Base-by-base conservation (phyloP, 345 rosid species). In the Populus euphratica region DNA sequence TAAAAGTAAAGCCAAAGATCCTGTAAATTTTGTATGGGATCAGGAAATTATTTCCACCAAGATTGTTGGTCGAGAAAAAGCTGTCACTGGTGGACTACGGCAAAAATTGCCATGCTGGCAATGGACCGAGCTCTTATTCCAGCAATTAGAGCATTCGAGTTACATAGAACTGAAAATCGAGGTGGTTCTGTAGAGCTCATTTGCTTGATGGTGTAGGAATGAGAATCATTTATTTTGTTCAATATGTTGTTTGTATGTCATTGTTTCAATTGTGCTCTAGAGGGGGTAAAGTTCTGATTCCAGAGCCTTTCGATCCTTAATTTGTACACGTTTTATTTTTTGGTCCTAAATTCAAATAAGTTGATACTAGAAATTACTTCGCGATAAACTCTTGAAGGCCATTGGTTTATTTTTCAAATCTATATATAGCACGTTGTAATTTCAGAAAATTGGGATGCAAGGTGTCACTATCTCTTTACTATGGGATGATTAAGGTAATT, bases 1-100 rank as follows among this genome's bases (percentile, higher is more conserved):
- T 93, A 82, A 74, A 81, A 63, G 80, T 65, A 23, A 52, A 81
- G 52, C 52, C 43, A 31, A 47, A 4, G 43, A 54, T 74, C 44
- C 75, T 8, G 36, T 27, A 69, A 67, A 65, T 73, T 33, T 71
- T 44, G 5, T 17, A 7, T 4, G n/a, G 6, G 65, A 74, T 52
- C 69, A 27, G 43, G 35, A 36, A 50, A 33, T 61, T 39, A 7
- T 16, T 35, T 38, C 8, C 33, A n/a, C 39, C 31, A 56, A 35
- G 29, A 63, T 9, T 29, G 33, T 50, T 23, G 27, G 23, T 35
- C 3, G 43, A 43, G 70, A 56, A 49, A 49, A 38, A 8, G 35
- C 23, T 10, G 3, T 31, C 39, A 63, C 35, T 4, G 21, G 59
- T 52, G 59, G 23, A 52, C n/a, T 52, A 17, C 23, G 18, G 31